These are phyloP conservation scores for Cardamine resedifolia DNA, from an alignment of 345 rosid genomes.

Conservation along the genomic window DNA sequence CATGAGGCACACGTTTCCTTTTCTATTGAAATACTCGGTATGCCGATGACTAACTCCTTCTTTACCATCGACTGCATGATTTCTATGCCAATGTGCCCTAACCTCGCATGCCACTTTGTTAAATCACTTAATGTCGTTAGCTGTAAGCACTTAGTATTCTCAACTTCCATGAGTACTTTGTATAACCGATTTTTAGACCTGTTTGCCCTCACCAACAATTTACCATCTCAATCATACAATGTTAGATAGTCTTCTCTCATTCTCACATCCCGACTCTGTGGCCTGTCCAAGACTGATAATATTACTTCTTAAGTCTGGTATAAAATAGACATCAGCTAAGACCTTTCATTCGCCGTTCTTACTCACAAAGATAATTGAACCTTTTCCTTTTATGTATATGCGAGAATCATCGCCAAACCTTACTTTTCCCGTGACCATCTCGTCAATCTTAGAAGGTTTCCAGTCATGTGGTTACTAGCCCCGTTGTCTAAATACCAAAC, in stretches of 20 bases:
- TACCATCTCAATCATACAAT: too few relatives aligned
- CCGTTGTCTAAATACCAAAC: too few relatives aligned
- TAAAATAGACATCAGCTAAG: neutral
- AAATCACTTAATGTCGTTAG: neutral
- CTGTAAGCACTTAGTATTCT: neutral
- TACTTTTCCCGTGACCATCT: neutral
- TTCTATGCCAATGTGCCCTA: neutral
- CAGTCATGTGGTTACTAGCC: neutral
- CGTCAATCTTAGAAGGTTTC: neutral
- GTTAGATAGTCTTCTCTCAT: neutral
- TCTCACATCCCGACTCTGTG: neutral
- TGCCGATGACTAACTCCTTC: neutral
- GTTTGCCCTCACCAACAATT: rapidly evolving
- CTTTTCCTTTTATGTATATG: neutral
- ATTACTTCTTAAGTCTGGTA: too few relatives aligned
- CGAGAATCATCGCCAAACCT: neutral
- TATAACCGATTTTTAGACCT: too few relatives aligned
- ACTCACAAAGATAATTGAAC: neutral
- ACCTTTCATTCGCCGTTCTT: neutral
- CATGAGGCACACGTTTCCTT: neutral
- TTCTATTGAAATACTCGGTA: neutral
- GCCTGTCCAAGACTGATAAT: neutral
- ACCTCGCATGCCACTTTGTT: neutral
- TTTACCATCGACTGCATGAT: too few relatives aligned
- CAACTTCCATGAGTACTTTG: neutral